Evolutionary conservation across 2,329 filamentous ascomycete genomes (phyloP).

Genomic region (Coniochaeta ligniaria): DNA sequence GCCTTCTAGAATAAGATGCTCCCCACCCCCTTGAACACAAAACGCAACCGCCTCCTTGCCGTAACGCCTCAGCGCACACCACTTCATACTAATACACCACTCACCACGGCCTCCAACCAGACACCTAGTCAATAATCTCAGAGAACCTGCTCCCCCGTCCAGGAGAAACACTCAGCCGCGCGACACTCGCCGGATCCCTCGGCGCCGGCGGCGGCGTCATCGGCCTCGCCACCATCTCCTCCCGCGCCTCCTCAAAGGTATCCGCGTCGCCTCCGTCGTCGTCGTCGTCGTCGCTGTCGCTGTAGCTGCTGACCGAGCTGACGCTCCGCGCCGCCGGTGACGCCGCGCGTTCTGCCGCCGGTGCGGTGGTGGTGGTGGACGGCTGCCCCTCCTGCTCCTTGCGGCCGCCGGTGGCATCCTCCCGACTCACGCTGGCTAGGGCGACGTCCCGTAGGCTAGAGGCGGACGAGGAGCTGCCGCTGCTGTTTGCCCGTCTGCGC

Average conservation of each 20-base stretch:
- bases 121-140: conserved; percentile 33
- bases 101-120: neutral
- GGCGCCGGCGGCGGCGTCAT: conserved; percentile 2
- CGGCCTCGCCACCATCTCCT: neutral
- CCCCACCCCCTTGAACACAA: neutral
- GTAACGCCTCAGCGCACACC: neutral
- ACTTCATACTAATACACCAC: neutral
- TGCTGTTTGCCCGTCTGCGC: conserved; percentile 10
- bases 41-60: neutral
- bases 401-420: neutral
- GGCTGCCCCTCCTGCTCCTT: neutral
- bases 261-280: neutral
- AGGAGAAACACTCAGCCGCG: conserved; percentile 29
- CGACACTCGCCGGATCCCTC: neutral
- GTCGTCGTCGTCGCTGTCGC: neutral
- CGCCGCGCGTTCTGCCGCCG: neutral
- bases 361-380: neutral
- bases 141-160: conserved; percentile 41
- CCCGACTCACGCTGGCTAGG: neutral
- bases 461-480: neutral
- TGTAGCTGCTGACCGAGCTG: neutral
- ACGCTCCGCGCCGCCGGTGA: neutral
- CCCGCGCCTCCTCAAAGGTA: neutral
- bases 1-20: neutral
- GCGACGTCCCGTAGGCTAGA: conserved; percentile 9